These are phyloP conservation scores for Chaetomiaceae sp. DNA, from an alignment of 2,329 filamentous ascomycete species.

Conservation along the genomic window DNA sequence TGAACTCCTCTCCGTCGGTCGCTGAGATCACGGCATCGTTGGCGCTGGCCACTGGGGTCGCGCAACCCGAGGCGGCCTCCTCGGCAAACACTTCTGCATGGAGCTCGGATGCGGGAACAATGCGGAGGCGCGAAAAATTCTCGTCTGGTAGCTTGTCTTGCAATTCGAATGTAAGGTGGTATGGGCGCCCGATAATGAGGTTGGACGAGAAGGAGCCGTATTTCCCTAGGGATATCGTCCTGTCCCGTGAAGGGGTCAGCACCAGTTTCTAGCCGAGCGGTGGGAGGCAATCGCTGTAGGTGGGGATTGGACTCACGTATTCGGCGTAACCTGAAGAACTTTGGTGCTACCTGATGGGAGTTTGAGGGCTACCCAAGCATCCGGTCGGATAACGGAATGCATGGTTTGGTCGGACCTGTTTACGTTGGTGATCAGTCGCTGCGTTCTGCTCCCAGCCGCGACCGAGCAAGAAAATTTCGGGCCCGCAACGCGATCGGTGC, in stretches of 20 bases:
- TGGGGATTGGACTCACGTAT: slow-evolving; percentile 44
- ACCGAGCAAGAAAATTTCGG: too few species aligned
- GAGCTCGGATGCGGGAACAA: slow-evolving; percentile 75
- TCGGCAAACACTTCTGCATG: slow-evolving; percentile 68
- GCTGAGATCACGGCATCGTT: slow-evolving; percentile 36
- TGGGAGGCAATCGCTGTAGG: not conserved
- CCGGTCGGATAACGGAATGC: slow-evolving; percentile 46
- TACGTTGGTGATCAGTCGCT: too few species aligned
- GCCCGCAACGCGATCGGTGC: too few species aligned
- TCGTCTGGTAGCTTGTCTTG: slow-evolving; percentile 63
- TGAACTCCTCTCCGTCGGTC: slow-evolving; percentile 39
- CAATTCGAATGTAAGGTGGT: slow-evolving; percentile 85
- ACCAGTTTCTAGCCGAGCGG: not conserved
- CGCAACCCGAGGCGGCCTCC: slow-evolving; percentile 23
- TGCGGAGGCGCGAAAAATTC: slow-evolving; percentile 61
- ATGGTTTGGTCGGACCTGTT: too few species aligned
- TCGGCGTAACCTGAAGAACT: slow-evolving; percentile 52
- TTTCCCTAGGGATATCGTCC: slow-evolving; percentile 83
- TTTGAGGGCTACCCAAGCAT: slow-evolving; percentile 55
- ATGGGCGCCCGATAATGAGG: slow-evolving; percentile 83
- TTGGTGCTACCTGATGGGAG: slow-evolving; percentile 53
- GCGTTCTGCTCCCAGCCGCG: too few species aligned
- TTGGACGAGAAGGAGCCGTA: slow-evolving; percentile 88
- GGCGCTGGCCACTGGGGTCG: slow-evolving; percentile 35
- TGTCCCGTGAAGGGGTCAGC: slow-evolving; percentile 32